Percentiles rank a stretch among this genome's conserved stretches.
Evolutionary conservation across 2,329 filamentous ascomycete species (phyloP).

Genomic region (Aspergillus sp.): DNA sequence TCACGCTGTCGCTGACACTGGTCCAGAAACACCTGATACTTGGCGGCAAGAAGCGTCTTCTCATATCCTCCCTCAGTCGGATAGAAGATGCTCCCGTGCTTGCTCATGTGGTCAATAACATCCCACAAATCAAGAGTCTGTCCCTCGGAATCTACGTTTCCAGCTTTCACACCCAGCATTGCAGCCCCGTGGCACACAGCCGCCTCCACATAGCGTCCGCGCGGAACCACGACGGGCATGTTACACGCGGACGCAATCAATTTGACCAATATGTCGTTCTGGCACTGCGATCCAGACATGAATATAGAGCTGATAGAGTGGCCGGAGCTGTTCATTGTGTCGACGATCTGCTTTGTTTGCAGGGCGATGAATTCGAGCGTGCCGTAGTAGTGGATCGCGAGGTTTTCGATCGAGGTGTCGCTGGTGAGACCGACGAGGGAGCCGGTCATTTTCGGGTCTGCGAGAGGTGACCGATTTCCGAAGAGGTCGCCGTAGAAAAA

Average conservation of each 20-base stretch:
- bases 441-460: constrained; percentile 89
- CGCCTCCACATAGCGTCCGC: too few species aligned
- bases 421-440: constrained; percentile 81
- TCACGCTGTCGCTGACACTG: constrained; percentile 82
- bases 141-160: too few species aligned
- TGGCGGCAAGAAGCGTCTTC: constrained; percentile 68
- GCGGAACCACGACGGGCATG: too few species aligned
- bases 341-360: constrained; percentile 92
- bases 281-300: constrained; percentile 98
- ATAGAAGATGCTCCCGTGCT: too few species aligned
- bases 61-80: too few species aligned
- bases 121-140: too few species aligned
- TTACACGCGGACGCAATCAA: too few species aligned
- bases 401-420: constrained; percentile 81
- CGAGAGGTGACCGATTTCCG: constrained; percentile 92
- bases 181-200: too few species aligned
- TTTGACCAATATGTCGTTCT: constrained; percentile 84
- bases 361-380: constrained; percentile 98
- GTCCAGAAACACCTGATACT: constrained; percentile 92
- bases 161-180: too few species aligned
- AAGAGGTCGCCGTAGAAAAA: constrained; percentile 99
- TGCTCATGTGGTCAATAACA: too few species aligned
- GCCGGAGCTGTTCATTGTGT: constrained; percentile 86
- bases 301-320: constrained; percentile 91
- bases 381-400: constrained; percentile 89